phyloP scores from a whole-genome alignment of 2,329 filamentous ascomycete species.

The Fusarium torulosum region DNA sequence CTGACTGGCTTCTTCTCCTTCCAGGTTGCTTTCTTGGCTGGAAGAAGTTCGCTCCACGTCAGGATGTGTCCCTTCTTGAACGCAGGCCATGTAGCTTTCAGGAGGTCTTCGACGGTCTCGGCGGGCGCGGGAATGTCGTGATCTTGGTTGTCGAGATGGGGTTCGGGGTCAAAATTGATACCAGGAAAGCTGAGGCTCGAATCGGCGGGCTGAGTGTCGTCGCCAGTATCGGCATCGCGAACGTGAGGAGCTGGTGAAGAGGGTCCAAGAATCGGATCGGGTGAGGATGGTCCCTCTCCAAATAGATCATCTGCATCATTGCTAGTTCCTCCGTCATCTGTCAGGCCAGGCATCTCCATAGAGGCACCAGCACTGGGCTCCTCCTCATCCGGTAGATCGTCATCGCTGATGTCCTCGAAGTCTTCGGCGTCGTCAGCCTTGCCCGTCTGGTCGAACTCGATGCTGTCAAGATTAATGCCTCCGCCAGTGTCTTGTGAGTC shows the following conservation, averaged over 20 bases:
- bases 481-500: conserved; percentile 57
- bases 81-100: conserved; percentile 83
- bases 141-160: conserved; percentile 67
- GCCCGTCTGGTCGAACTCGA: conserved; percentile 72
- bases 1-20: conserved; percentile 83
- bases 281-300: conserved; percentile 70
- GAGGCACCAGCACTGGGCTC: conserved; percentile 60
- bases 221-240: conserved; percentile 55
- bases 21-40: conserved; percentile 82
- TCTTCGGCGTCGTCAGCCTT: conserved; percentile 95
- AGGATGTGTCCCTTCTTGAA: conserved; percentile 82
- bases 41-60: conserved; percentile 85
- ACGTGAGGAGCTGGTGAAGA: conserved; percentile 61
- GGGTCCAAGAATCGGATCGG: conserved; percentile 58
- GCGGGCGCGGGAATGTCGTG: conserved; percentile 75
- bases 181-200: conserved; percentile 54
- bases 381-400: conserved; percentile 89
- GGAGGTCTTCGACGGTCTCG: conserved; percentile 79
- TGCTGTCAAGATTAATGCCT: conserved; percentile 59
- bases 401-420: conserved; percentile 90
- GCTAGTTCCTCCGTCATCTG: conserved; percentile 71
- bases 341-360: conserved; percentile 65
- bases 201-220: conserved; percentile 52
- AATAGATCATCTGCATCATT: conserved; percentile 77
- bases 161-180: conserved; percentile 64